Percentiles rank a stretch among this genome's conserved stretches.
Conservation (phyloP, 306 rosid genomes). For the Lupinus albus region DNA sequence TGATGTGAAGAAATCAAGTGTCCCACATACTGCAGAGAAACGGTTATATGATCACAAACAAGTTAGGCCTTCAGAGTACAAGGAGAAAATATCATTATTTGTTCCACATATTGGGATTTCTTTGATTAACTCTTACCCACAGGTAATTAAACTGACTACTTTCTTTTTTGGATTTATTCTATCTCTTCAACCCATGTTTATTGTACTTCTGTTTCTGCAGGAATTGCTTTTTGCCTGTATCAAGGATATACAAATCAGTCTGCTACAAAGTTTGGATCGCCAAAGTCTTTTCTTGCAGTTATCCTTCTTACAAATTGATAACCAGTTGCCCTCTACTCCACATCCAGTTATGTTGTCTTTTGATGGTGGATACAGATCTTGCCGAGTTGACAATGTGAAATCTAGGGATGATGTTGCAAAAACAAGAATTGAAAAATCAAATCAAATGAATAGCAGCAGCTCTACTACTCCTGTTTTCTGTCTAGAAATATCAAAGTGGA, state of each 20-base stretch:
- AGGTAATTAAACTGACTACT: constrained; percentile 53
- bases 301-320: constrained; percentile 80
- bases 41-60: constrained; percentile 57
- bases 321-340: constrained; percentile 85
- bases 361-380: constrained; percentile 55
- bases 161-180: constrained; percentile 25
- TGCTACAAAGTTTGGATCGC: constrained; percentile 83
- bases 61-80: constrained; percentile 60
- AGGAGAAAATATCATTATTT: constrained; percentile 69
- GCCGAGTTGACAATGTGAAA: constrained; percentile 48
- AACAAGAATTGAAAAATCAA: constrained; percentile 49
- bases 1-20: constrained; percentile 53
- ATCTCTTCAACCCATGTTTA: constrained; percentile 35
- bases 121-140: constrained; percentile 69
- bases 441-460: constrained; percentile 50
- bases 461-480: constrained; percentile 63
- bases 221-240: constrained; percentile 80
- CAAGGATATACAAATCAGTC: constrained; percentile 60
- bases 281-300: constrained; percentile 71
- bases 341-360: constrained; percentile 90
- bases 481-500: constrained; percentile 87
- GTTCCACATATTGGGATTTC: constrained; percentile 79
- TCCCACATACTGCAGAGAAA: constrained; percentile 48
- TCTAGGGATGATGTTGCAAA: constrained; percentile 50
- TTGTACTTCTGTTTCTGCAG: constrained; percentile 50